Percentiles rank a stretch among this genome's conserved stretches.
These are phyloP conservation scores for Mycena rosella DNA, from an alignment of 768 basidiomycete species.

Conservation along the genomic window DNA sequence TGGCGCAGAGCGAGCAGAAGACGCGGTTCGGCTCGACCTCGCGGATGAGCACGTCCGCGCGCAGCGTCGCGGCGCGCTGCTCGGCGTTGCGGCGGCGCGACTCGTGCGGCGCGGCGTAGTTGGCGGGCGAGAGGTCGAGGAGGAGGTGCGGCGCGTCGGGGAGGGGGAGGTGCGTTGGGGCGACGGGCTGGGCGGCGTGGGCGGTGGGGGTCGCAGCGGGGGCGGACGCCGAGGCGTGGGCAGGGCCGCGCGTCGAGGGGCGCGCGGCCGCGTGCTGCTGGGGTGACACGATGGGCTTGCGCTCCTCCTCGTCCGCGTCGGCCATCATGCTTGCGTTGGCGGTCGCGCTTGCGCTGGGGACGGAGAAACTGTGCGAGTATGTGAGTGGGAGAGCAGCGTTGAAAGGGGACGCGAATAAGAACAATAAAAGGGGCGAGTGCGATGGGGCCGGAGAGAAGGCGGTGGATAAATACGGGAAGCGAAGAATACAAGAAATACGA, in stretches of 20 bases:
- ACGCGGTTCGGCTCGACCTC: slow-evolving; percentile 82
- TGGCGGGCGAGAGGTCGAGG: slow-evolving; percentile 70
- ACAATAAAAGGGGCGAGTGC: background rate
- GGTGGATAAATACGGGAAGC: background rate
- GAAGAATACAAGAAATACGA: background rate
- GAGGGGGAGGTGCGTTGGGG: slow-evolving; percentile 40
- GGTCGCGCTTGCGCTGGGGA: slow-evolving; percentile 7
- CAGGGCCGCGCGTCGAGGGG: background rate
- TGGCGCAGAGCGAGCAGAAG: slow-evolving; percentile 80
- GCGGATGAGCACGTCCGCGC: slow-evolving; percentile 73
- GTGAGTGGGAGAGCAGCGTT: background rate
- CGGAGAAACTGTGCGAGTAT: slow-evolving; percentile 1
- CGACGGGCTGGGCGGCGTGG: slow-evolving; percentile 43
- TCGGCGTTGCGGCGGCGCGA: slow-evolving; percentile 83
- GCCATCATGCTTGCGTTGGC: slow-evolving; percentile 3
- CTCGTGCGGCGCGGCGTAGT: slow-evolving; percentile 71
- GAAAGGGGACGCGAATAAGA: background rate
- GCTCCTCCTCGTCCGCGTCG: slow-evolving; percentile 24
- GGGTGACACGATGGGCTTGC: slow-evolving; percentile 23
- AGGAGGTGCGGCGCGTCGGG: slow-evolving; percentile 54
- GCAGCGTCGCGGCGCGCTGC: slow-evolving; percentile 79
- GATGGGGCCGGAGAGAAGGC: slow-evolving; percentile 10
- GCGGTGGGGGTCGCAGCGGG: slow-evolving; percentile 27
- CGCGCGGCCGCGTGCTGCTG: background rate
- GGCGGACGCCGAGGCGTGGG: background rate